phyloP scores from a whole-genome alignment of 441 rosid genomes.

The Capsella rubella region DNA sequence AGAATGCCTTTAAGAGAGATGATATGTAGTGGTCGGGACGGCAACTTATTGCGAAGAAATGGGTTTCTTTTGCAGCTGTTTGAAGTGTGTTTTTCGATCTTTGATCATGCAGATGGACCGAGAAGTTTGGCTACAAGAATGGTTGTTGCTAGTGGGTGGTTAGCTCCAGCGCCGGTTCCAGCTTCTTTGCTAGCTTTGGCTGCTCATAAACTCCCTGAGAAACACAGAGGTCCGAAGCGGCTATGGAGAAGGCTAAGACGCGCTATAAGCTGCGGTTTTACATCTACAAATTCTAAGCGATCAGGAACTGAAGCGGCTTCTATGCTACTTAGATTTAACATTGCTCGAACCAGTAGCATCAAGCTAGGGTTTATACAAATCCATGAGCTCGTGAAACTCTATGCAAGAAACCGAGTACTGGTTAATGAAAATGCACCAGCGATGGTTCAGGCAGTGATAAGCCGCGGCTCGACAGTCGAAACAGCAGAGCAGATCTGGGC shows the following conservation, averaged over 20 bases:
- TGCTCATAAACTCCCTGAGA: slow-evolving; percentile 80
- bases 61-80: slow-evolving; percentile 77
- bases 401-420: slow-evolving; percentile 61
- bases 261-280: slow-evolving; percentile 73
- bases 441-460: slow-evolving; percentile 74
- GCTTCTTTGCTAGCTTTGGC: slow-evolving; percentile 74
- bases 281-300: slow-evolving; percentile 63
- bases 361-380: slow-evolving; percentile 67
- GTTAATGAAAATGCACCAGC: slow-evolving; percentile 59
- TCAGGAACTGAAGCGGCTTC: slow-evolving; percentile 86
- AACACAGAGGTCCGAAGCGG: slow-evolving; percentile 54
- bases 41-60: slow-evolving; percentile 54
- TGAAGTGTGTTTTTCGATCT: slow-evolving; percentile 94
- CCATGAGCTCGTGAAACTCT: slow-evolving; percentile 74
- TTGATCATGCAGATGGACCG: slow-evolving; percentile 89
- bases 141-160: slow-evolving; percentile 92
- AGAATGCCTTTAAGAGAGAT: slow-evolving; percentile 81
- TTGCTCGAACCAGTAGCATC: slow-evolving; percentile 70
- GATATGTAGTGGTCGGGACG: slow-evolving; percentile 63
- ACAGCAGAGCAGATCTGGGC: slow-evolving; percentile 88
- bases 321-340: slow-evolving; percentile 80
- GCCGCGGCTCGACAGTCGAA: slow-evolving; percentile 59
- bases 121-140: slow-evolving; percentile 88
- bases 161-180: slow-evolving; percentile 84
- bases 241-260: slow-evolving; percentile 62